Conservation (phyloP, 2,329 filamentous ascomycete genomes). For the Didymella pinodella region DNA sequence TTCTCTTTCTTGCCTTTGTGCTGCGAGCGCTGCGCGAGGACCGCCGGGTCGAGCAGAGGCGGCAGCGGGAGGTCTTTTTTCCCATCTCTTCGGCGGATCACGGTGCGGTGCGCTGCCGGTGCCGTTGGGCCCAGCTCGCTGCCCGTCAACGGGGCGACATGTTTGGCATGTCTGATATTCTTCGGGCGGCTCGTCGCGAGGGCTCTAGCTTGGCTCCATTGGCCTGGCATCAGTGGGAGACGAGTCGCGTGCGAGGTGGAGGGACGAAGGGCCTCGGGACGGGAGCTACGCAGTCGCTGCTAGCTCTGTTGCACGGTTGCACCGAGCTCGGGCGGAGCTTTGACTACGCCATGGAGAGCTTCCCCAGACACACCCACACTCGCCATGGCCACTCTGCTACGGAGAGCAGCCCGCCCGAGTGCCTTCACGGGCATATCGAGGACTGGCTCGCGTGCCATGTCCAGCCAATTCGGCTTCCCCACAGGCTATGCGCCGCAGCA, state of each 20-base stretch:
- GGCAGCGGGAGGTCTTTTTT: conserved; percentile 55
- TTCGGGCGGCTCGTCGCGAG: conserved; percentile 21
- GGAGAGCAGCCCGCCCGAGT: conserved; percentile 33
- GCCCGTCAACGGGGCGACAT: conserved; percentile 22
- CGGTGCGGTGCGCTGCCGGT: conserved; percentile 43
- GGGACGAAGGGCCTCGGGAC: conserved; percentile 22
- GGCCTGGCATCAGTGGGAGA: conserved; percentile 40
- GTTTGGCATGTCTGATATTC: conserved; percentile 12
- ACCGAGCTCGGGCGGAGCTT: not conserved
- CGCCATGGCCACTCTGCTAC: conserved; percentile 46
- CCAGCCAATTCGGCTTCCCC: conserved; percentile 38
- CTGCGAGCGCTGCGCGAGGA: conserved; percentile 46
- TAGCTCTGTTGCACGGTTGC: not conserved
- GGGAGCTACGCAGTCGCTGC: conserved; percentile 24
- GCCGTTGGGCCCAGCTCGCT: conserved; percentile 40
- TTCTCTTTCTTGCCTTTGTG: conserved; percentile 53
- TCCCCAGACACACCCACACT: conserved; percentile 20
- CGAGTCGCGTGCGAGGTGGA: not conserved
- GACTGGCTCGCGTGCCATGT: conserved; percentile 34
- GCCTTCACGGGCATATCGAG: conserved; percentile 19
- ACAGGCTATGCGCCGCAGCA: conserved; percentile 26
- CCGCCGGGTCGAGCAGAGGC: conserved; percentile 57
- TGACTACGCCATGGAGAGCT: not conserved
- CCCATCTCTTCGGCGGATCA: conserved; percentile 47
- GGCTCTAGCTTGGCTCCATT: conserved; percentile 27